These are phyloP conservation scores for Nakazawaea pomicola DNA, from an alignment of 805 yeast species.

Conservation along the genomic window DNA sequence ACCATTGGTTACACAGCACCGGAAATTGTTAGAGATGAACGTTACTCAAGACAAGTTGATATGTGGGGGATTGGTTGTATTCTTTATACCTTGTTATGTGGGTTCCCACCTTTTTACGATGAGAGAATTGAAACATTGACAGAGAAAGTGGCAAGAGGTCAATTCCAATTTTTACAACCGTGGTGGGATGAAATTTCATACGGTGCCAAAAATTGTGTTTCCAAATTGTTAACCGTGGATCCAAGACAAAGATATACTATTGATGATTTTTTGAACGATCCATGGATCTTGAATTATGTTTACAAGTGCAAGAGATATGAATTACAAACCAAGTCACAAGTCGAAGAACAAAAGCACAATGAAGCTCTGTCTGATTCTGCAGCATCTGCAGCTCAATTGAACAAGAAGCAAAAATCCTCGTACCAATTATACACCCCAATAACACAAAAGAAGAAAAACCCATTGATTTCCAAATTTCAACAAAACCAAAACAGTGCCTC, in stretches of 20 bases:
- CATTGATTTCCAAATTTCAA: neutral
- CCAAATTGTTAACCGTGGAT: slow-evolving; percentile 64
- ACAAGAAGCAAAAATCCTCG: neutral
- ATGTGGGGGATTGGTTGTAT: slow-evolving; percentile 99
- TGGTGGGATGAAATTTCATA: slow-evolving; percentile 85
- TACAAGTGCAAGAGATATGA: slow-evolving; percentile 12
- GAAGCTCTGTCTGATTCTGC: neutral
- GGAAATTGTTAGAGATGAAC: slow-evolving; percentile 91
- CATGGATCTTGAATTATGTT: slow-evolving; percentile 52
- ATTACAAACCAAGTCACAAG: slow-evolving; percentile 9
- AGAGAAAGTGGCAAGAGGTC: slow-evolving; percentile 75
- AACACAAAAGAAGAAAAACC: slow-evolving; percentile 7
- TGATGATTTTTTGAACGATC: slow-evolving; percentile 67
- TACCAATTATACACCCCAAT: slow-evolving; percentile 16
- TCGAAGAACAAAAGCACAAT: slow-evolving; percentile 1
- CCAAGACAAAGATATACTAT: slow-evolving; percentile 65
- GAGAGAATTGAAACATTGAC: slow-evolving; percentile 71
- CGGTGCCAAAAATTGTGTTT: slow-evolving; percentile 67
- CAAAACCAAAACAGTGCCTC: slow-evolving; percentile 17
- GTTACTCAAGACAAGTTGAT: slow-evolving; percentile 90
- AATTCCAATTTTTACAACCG: slow-evolving; percentile 69
- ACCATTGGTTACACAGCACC: slow-evolving; percentile 99
- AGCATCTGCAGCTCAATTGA: neutral
- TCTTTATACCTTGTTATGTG: slow-evolving; percentile 86
- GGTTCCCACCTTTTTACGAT: slow-evolving; percentile 96